A percentile compares a stretch with the other conserved stretches of the same genome.
These are phyloP conservation scores for Asclepias syriaca DNA, from an alignment of 257 asterid genomes.

Conservation along the genomic window DNA sequence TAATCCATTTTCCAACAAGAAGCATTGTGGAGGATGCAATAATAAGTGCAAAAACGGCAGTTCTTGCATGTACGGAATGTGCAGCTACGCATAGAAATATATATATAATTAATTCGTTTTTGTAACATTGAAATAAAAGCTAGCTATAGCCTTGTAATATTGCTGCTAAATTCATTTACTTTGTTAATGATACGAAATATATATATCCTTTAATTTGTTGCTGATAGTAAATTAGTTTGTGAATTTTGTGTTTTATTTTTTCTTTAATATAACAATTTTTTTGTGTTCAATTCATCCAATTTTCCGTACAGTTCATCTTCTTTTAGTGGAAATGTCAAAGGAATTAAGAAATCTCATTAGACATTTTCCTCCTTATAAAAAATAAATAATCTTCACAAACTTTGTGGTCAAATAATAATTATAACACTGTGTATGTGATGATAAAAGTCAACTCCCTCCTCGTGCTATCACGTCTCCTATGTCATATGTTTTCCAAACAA, in stretches of 20 bases:
- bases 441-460: slow-evolving; percentile 6
- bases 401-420: background rate
- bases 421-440: too few relatives aligned
- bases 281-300: too few relatives aligned
- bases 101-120: background rate
- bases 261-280: too few relatives aligned
- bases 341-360: background rate
- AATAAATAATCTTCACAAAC: background rate
- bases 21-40: slow-evolving; percentile 66
- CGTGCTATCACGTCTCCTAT: slow-evolving; percentile 60
- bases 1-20: slow-evolving; percentile 32
- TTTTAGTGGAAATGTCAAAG: background rate
- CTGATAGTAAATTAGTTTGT: too few relatives aligned
- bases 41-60: slow-evolving; percentile 40
- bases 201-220: too few relatives aligned
- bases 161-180: too few relatives aligned
- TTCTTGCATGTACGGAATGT: slow-evolving; percentile 51
- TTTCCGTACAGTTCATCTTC: background rate
- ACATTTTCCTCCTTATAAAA: background rate
- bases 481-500: slow-evolving; percentile 7
- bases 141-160: background rate
- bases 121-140: background rate
- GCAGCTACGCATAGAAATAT: slow-evolving; percentile 48
- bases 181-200: too few relatives aligned
- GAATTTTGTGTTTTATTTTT: too few relatives aligned